Evolutionary conservation across 345 rosid species (phyloP).

Genomic region (Erucastrum elatum): DNA sequence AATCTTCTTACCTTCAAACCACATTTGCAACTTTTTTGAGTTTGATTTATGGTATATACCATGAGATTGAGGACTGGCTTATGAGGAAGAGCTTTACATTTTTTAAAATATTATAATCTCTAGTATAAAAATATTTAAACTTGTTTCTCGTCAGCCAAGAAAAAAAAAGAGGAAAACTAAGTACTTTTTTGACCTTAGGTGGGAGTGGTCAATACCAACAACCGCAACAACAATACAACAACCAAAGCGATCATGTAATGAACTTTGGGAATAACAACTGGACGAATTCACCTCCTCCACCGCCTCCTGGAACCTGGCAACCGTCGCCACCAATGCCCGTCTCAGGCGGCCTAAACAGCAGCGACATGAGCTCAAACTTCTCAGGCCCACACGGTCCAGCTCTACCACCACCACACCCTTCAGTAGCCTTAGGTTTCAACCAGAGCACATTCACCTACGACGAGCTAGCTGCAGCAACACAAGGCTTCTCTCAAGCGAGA

Average conservation of each 20-base stretch:
- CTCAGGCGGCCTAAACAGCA: slow-evolving; percentile 40
- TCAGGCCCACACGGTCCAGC: slow-evolving; percentile 56
- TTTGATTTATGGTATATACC: not conserved
- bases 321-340: slow-evolving; percentile 32
- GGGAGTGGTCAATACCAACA: slow-evolving; percentile 37
- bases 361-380: slow-evolving; percentile 59
- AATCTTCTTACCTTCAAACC: not conserved
- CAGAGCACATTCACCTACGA: slow-evolving; percentile 68
- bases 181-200: slow-evolving; percentile 6
- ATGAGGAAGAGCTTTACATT: not conserved
- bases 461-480: slow-evolving; percentile 71
- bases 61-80: not conserved
- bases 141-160: slow-evolving; percentile 13
- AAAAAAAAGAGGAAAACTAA: slow-evolving; percentile 14
- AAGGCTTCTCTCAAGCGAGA: slow-evolving; percentile 61
- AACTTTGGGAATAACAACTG: slow-evolving; percentile 40
- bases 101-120: not conserved
- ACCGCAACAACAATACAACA: slow-evolving; percentile 40
- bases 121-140: not conserved
- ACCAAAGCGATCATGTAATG: slow-evolving; percentile 31
- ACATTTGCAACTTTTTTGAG: not conserved
- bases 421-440: slow-evolving; percentile 56
- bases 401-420: slow-evolving; percentile 65
- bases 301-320: slow-evolving; percentile 49
- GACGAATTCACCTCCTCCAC: slow-evolving; percentile 40